phyloP scores from a whole-genome alignment of 371 early-diverging fungal genomes.

The Saksenaea oblongispora region DNA sequence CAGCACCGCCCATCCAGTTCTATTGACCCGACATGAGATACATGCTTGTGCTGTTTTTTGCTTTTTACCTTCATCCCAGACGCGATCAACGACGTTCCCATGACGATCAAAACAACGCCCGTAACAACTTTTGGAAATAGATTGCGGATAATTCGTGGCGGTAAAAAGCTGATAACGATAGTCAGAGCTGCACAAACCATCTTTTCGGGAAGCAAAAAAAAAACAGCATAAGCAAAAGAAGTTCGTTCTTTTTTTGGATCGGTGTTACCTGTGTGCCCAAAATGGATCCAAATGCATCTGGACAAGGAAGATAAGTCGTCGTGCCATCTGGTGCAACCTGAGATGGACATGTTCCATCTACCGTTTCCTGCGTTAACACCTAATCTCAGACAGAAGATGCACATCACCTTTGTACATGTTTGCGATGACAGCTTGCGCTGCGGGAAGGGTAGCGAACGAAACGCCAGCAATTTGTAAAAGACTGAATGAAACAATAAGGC shows the following conservation, averaged over 20 bases:
- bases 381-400: too few species aligned
- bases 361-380: neutral
- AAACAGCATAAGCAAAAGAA: neutral
- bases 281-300: conserved; percentile 58
- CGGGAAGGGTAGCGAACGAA: conserved; percentile 40
- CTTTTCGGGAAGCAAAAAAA: conserved; percentile 5
- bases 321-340: conserved; percentile 42
- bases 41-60: conserved; percentile 20
- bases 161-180: conserved; percentile 51
- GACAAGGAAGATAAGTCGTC: conserved; percentile 46
- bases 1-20: conserved; percentile 55
- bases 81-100: conserved; percentile 49
- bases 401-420: conserved; percentile 54
- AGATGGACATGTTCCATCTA: conserved; percentile 48
- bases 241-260: neutral
- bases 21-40: conserved; percentile 32
- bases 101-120: conserved; percentile 50
- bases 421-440: conserved; percentile 30
- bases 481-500: neutral
- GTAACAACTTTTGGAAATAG: conserved; percentile 60
- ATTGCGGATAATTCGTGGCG: conserved; percentile 46
- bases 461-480: conserved; percentile 42
- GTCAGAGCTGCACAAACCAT: conserved; percentile 50
- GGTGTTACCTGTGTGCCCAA: conserved; percentile 45
- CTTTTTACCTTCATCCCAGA: conserved; percentile 37